Conservation (phyloP, 495 filamentous ascomycete species). For the Friedmanniomyces endolithicus region DNA sequence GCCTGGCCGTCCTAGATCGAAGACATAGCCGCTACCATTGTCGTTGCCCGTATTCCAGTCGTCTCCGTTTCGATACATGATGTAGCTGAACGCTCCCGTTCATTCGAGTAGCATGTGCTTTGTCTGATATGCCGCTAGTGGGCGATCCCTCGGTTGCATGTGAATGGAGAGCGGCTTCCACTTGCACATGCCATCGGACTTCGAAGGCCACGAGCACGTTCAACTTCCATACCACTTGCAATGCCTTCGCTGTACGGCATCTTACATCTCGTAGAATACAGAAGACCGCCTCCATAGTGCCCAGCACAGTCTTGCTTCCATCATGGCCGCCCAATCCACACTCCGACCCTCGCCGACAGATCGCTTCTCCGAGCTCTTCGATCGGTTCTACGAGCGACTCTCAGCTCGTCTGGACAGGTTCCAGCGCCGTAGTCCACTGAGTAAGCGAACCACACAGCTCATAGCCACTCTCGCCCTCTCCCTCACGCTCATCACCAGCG, state of each 20-base stretch:
- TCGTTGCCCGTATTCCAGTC: no score
- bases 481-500: conserved; percentile 60
- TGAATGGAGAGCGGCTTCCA: background rate
- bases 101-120: background rate
- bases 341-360: conserved; percentile 13
- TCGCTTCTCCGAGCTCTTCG: conserved; percentile 22
- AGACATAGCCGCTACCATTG: no score
- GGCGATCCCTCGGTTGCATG: background rate
- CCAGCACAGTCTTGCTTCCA: background rate
- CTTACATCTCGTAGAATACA: background rate
- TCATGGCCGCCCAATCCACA: conserved; percentile 11
- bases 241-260: background rate
- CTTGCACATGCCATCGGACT: background rate
- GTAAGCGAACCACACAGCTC: conserved; percentile 56
- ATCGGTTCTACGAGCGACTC: conserved; percentile 19
- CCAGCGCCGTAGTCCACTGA: conserved; percentile 22
- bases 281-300: background rate
- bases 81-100: no score
- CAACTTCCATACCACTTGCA: background rate
- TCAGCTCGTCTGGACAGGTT: conserved; percentile 4
- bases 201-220: background rate
- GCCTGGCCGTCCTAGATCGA: no score
- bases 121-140: background rate
- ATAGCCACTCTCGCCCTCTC: conserved; percentile 61
- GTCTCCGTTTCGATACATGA: no score